Base-by-base conservation (phyloP, 768 basidiomycete species). In the Collybiopsis luxurians region DNA sequence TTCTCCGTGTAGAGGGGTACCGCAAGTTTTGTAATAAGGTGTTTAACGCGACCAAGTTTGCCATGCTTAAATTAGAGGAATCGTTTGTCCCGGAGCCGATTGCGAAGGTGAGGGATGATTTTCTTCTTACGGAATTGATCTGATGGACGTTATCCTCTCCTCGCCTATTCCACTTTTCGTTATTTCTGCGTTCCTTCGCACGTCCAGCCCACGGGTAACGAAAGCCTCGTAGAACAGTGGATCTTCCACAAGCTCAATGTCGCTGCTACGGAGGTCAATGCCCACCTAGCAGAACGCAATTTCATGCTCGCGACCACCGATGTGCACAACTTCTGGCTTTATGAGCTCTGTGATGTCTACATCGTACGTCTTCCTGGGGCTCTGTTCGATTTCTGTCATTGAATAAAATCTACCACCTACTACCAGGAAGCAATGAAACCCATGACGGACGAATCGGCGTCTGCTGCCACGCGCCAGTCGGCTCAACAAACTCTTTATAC, bases 1-100 rank as follows among this genome's bases (percentile, higher is more conserved):
- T 99, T 63, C 73, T 93, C 60, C 87, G 95, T 52, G 94, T 98
- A 30, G 95, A 98, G 73, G 97, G 95, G 2, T 98, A 98, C 72
- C 86, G 97, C 72, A 98, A 98, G 73, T 99, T 99, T 79, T 98
- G 97, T 78, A 99, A 99, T 78, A 98, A 98, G 78, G 86, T 98
- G 26, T 98, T 96, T 81, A 99, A 99, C 67, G 97, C 97, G 1
- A 98, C 95, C 47, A 95, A 95, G 72, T 98, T 99, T 64, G 96
- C 95, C n/a, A 94, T 98, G 90, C 84, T 98, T 70, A 96, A 96
- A 75, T 78, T 99, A 30, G 95, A 94, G 56, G 85, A 85, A 39
- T 71, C 78, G 40, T 98, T 97, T 64, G 84, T 88, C 28, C 94
- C 96, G 15, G 77, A 84, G 58, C 74, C 84, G 1, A 75, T 79